phyloP scores from a whole-genome alignment of 1,139 yeast genomes.

The Blastobotrys illinoisensis region DNA sequence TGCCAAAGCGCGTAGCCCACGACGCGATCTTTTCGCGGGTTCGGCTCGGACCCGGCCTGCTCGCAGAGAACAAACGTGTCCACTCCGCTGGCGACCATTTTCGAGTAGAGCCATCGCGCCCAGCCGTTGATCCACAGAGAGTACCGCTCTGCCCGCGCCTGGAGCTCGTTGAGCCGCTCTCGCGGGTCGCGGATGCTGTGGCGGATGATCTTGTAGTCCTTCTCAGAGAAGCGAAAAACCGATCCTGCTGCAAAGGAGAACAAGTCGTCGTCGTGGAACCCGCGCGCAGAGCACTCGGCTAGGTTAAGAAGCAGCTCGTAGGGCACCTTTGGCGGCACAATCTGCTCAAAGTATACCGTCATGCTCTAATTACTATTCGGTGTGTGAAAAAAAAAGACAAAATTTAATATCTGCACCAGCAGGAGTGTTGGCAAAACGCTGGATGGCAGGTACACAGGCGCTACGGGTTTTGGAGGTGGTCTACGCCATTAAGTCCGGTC shows the following conservation, averaged over 20 bases:
- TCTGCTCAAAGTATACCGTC: not conserved
- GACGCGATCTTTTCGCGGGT: not conserved
- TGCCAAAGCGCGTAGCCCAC: conserved; percentile 10
- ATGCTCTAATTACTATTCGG: not conserved
- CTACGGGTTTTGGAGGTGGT: not conserved
- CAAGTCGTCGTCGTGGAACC: conserved; percentile 5
- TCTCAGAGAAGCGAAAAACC: conserved; percentile 1
- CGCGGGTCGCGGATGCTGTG: not conserved
- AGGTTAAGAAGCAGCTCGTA: conserved; percentile 2
- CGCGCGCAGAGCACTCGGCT: conserved; percentile 3
- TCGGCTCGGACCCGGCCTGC: not conserved
- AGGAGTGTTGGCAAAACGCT: no score
- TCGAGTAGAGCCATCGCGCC: not conserved
- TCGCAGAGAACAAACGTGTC: conserved; percentile 2
- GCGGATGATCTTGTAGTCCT: not conserved
- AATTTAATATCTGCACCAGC: no score
- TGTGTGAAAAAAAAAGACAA: no score
- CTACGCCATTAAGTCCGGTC: not conserved
- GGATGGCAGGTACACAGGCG: no score
- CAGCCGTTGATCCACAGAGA: conserved; percentile 1
- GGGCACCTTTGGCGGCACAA: not conserved
- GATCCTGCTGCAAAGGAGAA: conserved; percentile 3
- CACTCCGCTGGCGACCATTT: not conserved
- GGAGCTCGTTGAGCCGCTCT: conserved; percentile 4
- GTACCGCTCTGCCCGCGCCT: conserved; percentile 5